These are phyloP conservation scores for Dacryopinax primogenitus DNA, from an alignment of 768 basidiomycete species.

Conservation along the genomic window DNA sequence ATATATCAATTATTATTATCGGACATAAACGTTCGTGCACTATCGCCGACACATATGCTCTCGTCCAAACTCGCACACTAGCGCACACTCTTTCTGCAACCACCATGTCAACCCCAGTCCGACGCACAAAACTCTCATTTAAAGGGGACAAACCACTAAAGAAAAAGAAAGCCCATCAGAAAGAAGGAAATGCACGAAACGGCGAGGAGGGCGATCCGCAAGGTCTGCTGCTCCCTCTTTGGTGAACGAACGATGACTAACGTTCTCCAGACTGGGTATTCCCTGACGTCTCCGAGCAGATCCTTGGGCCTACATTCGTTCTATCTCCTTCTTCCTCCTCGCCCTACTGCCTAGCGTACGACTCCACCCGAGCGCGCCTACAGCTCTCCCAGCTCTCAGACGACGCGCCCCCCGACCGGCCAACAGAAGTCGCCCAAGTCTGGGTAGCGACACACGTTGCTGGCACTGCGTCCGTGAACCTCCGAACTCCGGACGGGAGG, in stretches of 20 bases:
- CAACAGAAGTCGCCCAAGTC: slow-evolving; percentile 74
- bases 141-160: slow-evolving; percentile 79
- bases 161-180: slow-evolving; percentile 57
- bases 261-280: slow-evolving; percentile 48
- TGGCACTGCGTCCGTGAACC: slow-evolving; percentile 69
- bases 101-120: slow-evolving; percentile 26
- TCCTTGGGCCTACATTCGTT: slow-evolving; percentile 80
- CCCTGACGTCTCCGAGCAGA: slow-evolving; percentile 55
- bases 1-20: too few species aligned
- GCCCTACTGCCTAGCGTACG: slow-evolving; percentile 65
- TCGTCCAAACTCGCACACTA: too few species aligned
- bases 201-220: slow-evolving; percentile 16
- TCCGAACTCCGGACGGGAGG: slow-evolving; percentile 66
- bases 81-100: background rate
- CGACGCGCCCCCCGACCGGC: slow-evolving; percentile 23
- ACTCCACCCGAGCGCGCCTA: slow-evolving; percentile 59
- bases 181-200: slow-evolving; percentile 34
- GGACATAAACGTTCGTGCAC: background rate
- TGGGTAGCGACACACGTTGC: slow-evolving; percentile 84
- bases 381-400: slow-evolving; percentile 34
- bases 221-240: slow-evolving; percentile 11
- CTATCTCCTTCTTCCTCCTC: slow-evolving; percentile 50
- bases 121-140: slow-evolving; percentile 69
- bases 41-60: background rate
- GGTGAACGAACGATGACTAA: slow-evolving; percentile 44